Evolutionary conservation across 371 early-diverging fungal species (phyloP).

Genomic region (Choanephora cucurbitarum): DNA sequence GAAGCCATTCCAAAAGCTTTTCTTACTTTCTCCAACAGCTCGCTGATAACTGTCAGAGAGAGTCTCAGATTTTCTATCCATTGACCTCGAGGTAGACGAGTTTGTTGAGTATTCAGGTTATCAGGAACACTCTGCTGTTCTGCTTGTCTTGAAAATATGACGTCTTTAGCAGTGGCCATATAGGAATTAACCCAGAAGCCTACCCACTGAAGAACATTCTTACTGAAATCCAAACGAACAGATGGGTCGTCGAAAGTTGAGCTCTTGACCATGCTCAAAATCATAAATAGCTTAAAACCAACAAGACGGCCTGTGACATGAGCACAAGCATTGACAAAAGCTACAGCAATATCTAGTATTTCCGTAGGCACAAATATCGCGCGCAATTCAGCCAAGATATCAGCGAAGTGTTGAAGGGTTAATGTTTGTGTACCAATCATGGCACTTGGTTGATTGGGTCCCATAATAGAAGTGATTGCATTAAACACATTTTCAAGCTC

Average conservation of each 20-base stretch:
- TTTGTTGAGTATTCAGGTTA: conserved; percentile 22
- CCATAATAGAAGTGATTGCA: conserved; percentile 56
- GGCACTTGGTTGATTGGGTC: conserved; percentile 50
- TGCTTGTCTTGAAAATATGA: conserved; percentile 44
- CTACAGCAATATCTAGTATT: conserved; percentile 50
- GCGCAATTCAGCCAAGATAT: conserved; percentile 55
- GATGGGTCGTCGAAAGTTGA: conserved; percentile 58
- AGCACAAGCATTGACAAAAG: conserved; percentile 54
- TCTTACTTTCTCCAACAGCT: conserved; percentile 57
- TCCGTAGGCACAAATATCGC: conserved; percentile 51
- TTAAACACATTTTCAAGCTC: conserved; percentile 40
- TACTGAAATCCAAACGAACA: conserved; percentile 52
- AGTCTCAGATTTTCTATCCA: conserved; percentile 60
- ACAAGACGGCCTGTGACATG: conserved; percentile 60
- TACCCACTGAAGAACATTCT: conserved; percentile 62
- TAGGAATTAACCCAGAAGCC: conserved; percentile 57
- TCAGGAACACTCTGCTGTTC: conserved; percentile 32
- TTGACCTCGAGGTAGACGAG: conserved; percentile 37
- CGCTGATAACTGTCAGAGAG: conserved; percentile 56
- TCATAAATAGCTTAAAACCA: conserved; percentile 59
- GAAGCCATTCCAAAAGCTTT: conserved; percentile 39
- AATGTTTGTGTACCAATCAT: conserved; percentile 70
- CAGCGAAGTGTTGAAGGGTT: conserved; percentile 66
- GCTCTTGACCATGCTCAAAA: conserved; percentile 59
- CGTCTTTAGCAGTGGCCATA: conserved; percentile 45